phyloP scores from a whole-genome alignment of 495 filamentous ascomycete genomes.

The Bacidia gigantensis region DNA sequence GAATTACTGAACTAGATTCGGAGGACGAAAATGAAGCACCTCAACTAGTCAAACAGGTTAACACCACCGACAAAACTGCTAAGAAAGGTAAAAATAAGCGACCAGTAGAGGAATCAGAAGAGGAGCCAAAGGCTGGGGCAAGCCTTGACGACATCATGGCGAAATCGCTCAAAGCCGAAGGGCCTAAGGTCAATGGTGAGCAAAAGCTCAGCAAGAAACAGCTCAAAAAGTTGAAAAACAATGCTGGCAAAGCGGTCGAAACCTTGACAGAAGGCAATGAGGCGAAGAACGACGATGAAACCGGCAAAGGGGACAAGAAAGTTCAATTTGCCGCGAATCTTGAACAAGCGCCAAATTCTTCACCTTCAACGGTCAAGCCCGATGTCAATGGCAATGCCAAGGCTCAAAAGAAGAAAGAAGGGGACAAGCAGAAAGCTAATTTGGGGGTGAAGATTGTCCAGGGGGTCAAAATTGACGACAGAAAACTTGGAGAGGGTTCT shows the following conservation, averaged over 20 bases:
- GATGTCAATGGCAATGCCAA: conserved; percentile 21
- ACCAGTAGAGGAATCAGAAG: conserved; percentile 46
- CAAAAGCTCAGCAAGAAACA: conserved; percentile 81
- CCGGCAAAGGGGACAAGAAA: conserved; percentile 67
- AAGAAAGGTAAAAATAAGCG: conserved; percentile 80
- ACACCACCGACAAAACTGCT: conserved; percentile 13
- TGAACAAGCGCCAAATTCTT: conserved; percentile 82
- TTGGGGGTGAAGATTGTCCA: conserved; percentile 63
- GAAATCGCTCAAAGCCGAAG: conserved; percentile 45
- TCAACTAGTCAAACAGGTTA: conserved; percentile 53
- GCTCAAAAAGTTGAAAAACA: conserved; percentile 97
- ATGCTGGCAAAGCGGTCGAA: conserved; percentile 63
- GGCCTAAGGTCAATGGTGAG: conserved; percentile 44
- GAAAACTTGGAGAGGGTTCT: conserved; percentile 72
- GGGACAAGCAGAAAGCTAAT: conserved; percentile 39
- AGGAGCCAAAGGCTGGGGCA: conserved; percentile 32
- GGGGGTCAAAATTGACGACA: conserved; percentile 77
- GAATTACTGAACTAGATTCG: conserved; percentile 71
- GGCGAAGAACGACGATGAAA: conserved; percentile 30
- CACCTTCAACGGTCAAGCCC: conserved; percentile 30
- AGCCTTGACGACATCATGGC: conserved; percentile 65
- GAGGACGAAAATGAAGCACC: conserved; percentile 65
- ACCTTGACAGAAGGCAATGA: conserved; percentile 44
- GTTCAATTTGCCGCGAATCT: conserved; percentile 98
- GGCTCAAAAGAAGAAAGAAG: conserved; percentile 28